Evolutionary conservation across 371 early-diverging fungal genomes (phyloP), one percentile per base, ranked within the genome.

Genomic region (Umbelopsis sp.): DNA sequence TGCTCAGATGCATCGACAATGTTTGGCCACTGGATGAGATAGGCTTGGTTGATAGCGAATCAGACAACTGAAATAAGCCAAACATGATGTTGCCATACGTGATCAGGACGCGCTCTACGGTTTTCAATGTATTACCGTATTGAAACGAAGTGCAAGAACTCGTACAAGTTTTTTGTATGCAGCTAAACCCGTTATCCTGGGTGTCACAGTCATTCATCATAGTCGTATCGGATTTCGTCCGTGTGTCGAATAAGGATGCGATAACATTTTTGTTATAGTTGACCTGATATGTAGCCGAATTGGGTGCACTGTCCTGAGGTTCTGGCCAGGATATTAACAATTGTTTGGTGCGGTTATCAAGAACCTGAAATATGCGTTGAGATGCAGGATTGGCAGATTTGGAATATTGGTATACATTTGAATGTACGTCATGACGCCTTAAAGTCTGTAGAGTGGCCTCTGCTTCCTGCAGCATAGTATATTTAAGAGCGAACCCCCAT

Each of bases 61-160:
- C 46, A 18, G 57, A 53, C 53, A 63, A 24, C 25, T 68, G 74
- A 41, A 65, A 67, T 2, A 74, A 62, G 25, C 70, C 41, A 74
- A 79, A 79, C 16, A 76, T 66, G 52, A 80, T 76, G 11, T 65
- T 38, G 1, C 83, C 83, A 70, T 80, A 80, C 4, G 79, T 72
- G 29, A 83, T 75, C 11, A 71, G 51, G 2, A 83, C 41, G 38
- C 74, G 69, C 20, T 76, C 74, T 7, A 66, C 57, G 37, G 67
- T 37, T 20, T 67, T 50, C 38, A 52, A 41, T 4, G 18, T 35
- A 57, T 29, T 57, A 4, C 35, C 57, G 35, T n/a, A 57, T 57
- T 35, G 18, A 50, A 63, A 18, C 67, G 57, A n/a, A 68, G 44
- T 63, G 51, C 50, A 44, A 69, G 41, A 16, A 69, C 65, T 57